Conservation (phyloP, 129 eudicot species). For the Centrapalus pauciflorus region DNA sequence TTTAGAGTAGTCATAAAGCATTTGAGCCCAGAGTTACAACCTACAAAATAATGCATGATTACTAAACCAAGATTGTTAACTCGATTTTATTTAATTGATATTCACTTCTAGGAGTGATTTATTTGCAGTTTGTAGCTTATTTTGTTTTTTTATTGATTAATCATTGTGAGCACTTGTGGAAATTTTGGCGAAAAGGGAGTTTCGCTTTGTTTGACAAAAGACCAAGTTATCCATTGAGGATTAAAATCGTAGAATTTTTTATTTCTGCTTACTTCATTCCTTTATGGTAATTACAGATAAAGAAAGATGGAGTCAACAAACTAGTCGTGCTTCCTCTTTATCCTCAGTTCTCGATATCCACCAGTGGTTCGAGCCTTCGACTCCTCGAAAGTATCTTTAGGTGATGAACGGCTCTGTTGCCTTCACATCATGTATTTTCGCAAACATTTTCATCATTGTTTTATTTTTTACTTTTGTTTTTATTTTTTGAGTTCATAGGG, state of each 20-base stretch:
- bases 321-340: slow-evolving; percentile 98
- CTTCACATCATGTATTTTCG: background rate
- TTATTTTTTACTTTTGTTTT: background rate
- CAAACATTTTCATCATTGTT: background rate
- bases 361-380: slow-evolving; percentile 98
- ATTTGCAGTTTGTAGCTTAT: too few relatives aligned
- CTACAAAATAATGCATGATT: too few relatives aligned
- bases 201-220: too few relatives aligned
- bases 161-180: too few relatives aligned
- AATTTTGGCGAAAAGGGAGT: too few relatives aligned
- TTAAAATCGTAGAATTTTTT: background rate
- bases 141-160: too few relatives aligned
- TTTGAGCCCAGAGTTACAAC: background rate
- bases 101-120: too few relatives aligned
- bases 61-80: background rate
- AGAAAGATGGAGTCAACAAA: slow-evolving; percentile 80
- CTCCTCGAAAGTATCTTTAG: slow-evolving; percentile 89
- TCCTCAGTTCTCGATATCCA: slow-evolving; percentile 96
- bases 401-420: slow-evolving; percentile 33
- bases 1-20: background rate
- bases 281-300: slow-evolving; percentile 42
- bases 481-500: slow-evolving; percentile 41
- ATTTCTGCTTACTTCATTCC: background rate
- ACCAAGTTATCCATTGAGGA: too few relatives aligned
- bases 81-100: too few relatives aligned